Evolutionary conservation across 2,329 filamentous ascomycete genomes (phyloP), one percentile per base, ranked within the genome.

Genomic region (Mycosphaerella sp.): DNA sequence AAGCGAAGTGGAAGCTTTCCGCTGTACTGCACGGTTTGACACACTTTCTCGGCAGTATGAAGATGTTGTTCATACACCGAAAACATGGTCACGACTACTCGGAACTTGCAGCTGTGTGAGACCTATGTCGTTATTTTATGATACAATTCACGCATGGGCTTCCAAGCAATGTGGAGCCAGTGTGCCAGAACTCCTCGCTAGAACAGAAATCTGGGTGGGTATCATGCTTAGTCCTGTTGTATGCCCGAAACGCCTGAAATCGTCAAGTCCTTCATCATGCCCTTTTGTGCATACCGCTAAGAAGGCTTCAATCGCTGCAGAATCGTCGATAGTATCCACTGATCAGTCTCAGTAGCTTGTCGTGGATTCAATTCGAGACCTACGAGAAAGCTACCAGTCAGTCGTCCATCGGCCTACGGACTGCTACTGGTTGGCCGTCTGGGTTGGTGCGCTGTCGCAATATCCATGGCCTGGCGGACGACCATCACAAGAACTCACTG

Each of bases 401-500:
- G 52, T 41, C 41, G 30, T 36, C 49, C 37, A 42, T 42, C n/a
- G 46, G 46, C 37, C 39, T 36, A 40, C 30, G 21, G 36, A 46
- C 16, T 12, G 14, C 32, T 12, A 18, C 37, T 18, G 32, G 34
- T n/a, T n/a, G 39, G 21, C 14, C 39, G 39, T 17, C 6, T 17
- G 12, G 8, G 7, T 13, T 13, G 10, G 16, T 13, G 13, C 17
- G 17, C 7, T 25, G 21, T 25, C 21, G 21, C 21, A 25, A 25
- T 4, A 25, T 25, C 21, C 21, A 17, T 10, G 12, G 17, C 12
- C 39, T 21, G 34, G 40, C 16, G 39, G 8, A 39, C 35, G 42
- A 32, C 30, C 41, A 54, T 56, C 53, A 58, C 41, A 56, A 45
- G 49, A 59, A 64, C 69, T 76, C 75, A 56, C 70, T 67, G 58